Evolutionary conservation across 1,284 basidiomycete genomes (phyloP).

Genomic region (Ganoderma lingzhi): DNA sequence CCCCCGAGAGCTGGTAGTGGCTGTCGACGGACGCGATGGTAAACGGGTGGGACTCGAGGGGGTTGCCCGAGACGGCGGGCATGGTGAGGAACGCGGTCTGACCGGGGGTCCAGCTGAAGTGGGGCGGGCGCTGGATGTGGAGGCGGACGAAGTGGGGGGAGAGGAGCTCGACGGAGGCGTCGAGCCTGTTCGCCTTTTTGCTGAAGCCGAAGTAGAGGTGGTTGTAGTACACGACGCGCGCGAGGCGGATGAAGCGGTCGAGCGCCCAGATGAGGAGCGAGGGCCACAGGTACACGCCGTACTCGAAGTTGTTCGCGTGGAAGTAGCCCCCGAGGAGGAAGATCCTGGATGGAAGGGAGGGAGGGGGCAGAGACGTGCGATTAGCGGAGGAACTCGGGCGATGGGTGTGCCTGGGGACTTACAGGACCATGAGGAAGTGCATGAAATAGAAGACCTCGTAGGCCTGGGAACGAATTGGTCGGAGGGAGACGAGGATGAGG

Average conservation of each 20-base stretch:
- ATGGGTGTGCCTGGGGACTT: conserved; percentile 14
- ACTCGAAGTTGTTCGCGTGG: conserved; percentile 45
- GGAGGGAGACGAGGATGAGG: conserved; percentile 36
- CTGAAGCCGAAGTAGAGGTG: conserved; percentile 48
- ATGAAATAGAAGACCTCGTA: conserved; percentile 41
- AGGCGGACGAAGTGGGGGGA: conserved; percentile 60
- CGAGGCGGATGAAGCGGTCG: conserved; percentile 62
- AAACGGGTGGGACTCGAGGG: conserved; percentile 63
- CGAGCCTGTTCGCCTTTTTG: conserved; percentile 37
- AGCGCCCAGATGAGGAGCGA: conserved; percentile 70
- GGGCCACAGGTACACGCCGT: conserved; percentile 56
- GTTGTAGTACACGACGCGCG: conserved; percentile 62
- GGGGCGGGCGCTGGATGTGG: conserved; percentile 50
- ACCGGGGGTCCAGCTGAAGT: conserved; percentile 56
- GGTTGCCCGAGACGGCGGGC: conserved; percentile 50
- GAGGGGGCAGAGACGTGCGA: conserved; percentile 7
- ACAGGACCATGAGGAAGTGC: conserved; percentile 39
- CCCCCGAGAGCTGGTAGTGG: conserved; percentile 25
- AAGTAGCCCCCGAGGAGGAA: conserved; percentile 37
- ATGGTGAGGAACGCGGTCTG: conserved; percentile 59
- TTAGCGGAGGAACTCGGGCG: neutral
- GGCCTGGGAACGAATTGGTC: conserved; percentile 32
- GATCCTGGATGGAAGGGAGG: conserved; percentile 17
- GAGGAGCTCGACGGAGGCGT: conserved; percentile 54
- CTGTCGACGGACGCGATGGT: conserved; percentile 57